phyloP scores from a whole-genome alignment of 441 rosid genomes.

The Jatropha multifida region DNA sequence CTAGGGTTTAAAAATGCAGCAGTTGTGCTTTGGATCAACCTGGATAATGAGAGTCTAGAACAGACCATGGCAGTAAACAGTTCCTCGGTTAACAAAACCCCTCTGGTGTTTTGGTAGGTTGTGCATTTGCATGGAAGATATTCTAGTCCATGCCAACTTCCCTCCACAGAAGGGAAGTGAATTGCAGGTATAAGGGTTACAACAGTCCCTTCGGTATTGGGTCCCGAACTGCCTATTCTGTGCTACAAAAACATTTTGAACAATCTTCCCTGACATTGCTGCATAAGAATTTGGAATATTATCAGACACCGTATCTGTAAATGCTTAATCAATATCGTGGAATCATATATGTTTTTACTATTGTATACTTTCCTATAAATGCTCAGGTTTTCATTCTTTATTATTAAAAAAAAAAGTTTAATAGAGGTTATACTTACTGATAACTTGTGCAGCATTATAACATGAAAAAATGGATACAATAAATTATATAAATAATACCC shows the following conservation, averaged over 20 bases:
- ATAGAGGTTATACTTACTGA: background rate
- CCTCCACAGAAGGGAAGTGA: conserved; percentile 72
- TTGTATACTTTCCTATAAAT: background rate
- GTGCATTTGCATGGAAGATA: conserved; percentile 68
- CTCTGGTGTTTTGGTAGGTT: conserved; percentile 50
- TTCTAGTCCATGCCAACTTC: conserved; percentile 76
- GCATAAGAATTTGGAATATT: conserved; percentile 52
- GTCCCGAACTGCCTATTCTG: conserved; percentile 69
- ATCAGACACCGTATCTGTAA: conserved; percentile 34
- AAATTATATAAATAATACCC: too few relatives aligned
- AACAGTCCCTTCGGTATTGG: conserved; percentile 55
- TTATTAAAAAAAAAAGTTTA: too few relatives aligned
- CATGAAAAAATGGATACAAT: too few relatives aligned
- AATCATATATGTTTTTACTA: conserved; percentile 1
- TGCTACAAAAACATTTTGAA: conserved; percentile 77
- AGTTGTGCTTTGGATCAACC: conserved; percentile 40
- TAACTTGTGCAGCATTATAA: background rate
- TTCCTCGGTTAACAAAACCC: conserved; percentile 56
- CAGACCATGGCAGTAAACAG: conserved; percentile 92
- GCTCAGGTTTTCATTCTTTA: background rate
- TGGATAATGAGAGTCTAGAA: conserved; percentile 67
- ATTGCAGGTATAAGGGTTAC: conserved; percentile 51
- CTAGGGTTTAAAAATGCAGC: conserved; percentile 23
- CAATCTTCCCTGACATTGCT: conserved; percentile 80
- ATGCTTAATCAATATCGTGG: background rate